Base-by-base conservation (phyloP, 2,329 filamentous ascomycete species). In the Xylariomycetidae sp. region DNA sequence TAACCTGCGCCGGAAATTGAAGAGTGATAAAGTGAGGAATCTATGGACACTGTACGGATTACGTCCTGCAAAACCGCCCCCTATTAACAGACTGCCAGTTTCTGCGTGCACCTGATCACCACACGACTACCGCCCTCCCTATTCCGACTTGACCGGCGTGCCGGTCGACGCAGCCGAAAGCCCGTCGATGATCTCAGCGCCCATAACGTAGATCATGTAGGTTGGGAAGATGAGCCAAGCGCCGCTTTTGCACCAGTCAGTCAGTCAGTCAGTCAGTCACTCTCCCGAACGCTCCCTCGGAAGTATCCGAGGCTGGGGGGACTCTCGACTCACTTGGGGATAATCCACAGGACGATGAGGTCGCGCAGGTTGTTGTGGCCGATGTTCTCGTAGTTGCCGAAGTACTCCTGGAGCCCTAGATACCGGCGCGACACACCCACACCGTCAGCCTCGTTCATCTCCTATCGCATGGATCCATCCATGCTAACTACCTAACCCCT, bases 321-420 rank as follows among this genome's bases (percentile, higher is more conserved):
- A n/a, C n/a, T n/a, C n/a, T n/a, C 7, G 6, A 36, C 44, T 39
- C n/a, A 47, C 42, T 47, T 44, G 18, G 43, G 43, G 15, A 78
- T 66, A 33, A 76, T 67, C 72, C 73, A 79, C 30, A 77, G 54
- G 32, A 66, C 50, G 26, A 76, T 34, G 19, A 78, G 55, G 28
- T 65, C 57, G 10, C 44, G 28, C 0, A 55, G 27, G 20, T 56
- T 46, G 52, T 79, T 79, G 49, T 79, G 74, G 25, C 72, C 70
- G 35, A 78, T 72, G 47, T 75, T 74, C 46, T 63, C 63, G 43
- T 70, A 78, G 22, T 60, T 67, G 5, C 69, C 71, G 48, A 60
- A 76, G 41, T 70, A 72, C 48, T 79, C 74, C 35, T 74, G 67
- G 30, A 70, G 56, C 71, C 70, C 72, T 76, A 24, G 13, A 5